A percentile compares a stretch with the other conserved stretches of the same genome.
These are phyloP conservation scores for Aspergillus ustus DNA, from an alignment of 2,329 filamentous ascomycete genomes.

Conservation along the genomic window DNA sequence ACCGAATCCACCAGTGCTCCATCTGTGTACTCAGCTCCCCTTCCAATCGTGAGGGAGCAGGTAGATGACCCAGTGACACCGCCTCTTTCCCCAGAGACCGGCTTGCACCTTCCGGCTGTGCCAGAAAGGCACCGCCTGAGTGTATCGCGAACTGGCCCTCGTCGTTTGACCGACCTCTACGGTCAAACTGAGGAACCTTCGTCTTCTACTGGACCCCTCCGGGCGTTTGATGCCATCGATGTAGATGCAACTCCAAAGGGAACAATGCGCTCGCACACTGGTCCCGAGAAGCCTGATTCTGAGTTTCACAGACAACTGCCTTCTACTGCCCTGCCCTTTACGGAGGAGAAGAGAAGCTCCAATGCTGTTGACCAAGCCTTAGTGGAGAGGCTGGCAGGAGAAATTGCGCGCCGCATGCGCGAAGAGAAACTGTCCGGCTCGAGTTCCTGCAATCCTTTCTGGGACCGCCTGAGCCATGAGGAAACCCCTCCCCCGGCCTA, in stretches of 20 bases:
- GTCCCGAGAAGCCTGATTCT: slow-evolving; percentile 35
- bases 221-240: slow-evolving; percentile 29
- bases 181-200: slow-evolving; percentile 31
- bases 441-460: slow-evolving; percentile 41
- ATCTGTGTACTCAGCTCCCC: slow-evolving; percentile 56
- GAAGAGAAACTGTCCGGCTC: slow-evolving; percentile 70
- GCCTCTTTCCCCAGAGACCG: slow-evolving; percentile 51
- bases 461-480: slow-evolving; percentile 41
- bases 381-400: slow-evolving; percentile 77
- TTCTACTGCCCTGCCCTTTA: slow-evolving; percentile 41
- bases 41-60: slow-evolving; percentile 64
- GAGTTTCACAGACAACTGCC: slow-evolving; percentile 36
- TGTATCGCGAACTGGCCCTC: slow-evolving; percentile 30
- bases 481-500: slow-evolving; percentile 51
- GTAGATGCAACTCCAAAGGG: slow-evolving; percentile 41
- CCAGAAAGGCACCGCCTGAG: slow-evolving; percentile 40
- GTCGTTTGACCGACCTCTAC: slow-evolving; percentile 27
- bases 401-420: slow-evolving; percentile 82
- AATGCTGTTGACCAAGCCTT: slow-evolving; percentile 52
- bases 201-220: slow-evolving; percentile 31
- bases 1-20: slow-evolving; percentile 51
- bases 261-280: slow-evolving; percentile 27
- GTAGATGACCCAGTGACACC: slow-evolving; percentile 61
- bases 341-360: slow-evolving; percentile 34
- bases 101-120: slow-evolving; percentile 37